phyloP scores from a whole-genome alignment of 192 early-diverging fungal genomes.

The Backusella morwellensis region DNA sequence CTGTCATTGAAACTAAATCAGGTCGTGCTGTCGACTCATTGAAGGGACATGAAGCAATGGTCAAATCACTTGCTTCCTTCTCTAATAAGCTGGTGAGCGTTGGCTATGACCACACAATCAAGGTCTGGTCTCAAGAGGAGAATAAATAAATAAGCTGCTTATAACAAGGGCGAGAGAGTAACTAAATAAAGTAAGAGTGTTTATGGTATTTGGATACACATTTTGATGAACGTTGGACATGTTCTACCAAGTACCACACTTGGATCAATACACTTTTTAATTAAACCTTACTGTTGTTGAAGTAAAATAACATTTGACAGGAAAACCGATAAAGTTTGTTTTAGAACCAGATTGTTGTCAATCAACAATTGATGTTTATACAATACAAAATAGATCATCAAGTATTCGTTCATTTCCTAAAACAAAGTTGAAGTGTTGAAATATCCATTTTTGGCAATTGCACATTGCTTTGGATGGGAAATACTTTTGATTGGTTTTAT shows the following conservation, averaged over 20 bases:
- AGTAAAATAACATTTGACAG: not conserved
- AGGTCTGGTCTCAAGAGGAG: slow-evolving; percentile 39
- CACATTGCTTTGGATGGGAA: not conserved
- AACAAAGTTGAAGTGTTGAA: not conserved
- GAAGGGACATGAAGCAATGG: slow-evolving; percentile 54
- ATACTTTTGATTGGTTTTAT: too few species aligned
- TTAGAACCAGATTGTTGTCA: too few species aligned
- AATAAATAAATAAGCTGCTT: not conserved
- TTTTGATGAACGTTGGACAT: not conserved
- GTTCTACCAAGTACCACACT: not conserved
- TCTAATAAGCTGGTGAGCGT: slow-evolving; percentile 47
- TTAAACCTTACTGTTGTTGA: not conserved
- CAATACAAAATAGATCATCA: too few species aligned
- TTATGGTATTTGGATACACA: not conserved
- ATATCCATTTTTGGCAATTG: not conserved
- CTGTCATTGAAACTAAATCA: slow-evolving; percentile 48
- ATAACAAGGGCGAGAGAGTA: not conserved
- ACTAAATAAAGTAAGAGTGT: not conserved
- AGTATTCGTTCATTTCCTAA: not conserved
- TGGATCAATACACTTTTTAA: not conserved
- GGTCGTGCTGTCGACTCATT: slow-evolving; percentile 47
- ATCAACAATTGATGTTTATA: too few species aligned
- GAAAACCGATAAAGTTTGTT: not conserved
- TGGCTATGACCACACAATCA: slow-evolving; percentile 61
- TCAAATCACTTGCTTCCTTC: slow-evolving; percentile 49